Conservation (phyloP, 805 yeast genomes). For the Kockiozyma suomiensis region DNA sequence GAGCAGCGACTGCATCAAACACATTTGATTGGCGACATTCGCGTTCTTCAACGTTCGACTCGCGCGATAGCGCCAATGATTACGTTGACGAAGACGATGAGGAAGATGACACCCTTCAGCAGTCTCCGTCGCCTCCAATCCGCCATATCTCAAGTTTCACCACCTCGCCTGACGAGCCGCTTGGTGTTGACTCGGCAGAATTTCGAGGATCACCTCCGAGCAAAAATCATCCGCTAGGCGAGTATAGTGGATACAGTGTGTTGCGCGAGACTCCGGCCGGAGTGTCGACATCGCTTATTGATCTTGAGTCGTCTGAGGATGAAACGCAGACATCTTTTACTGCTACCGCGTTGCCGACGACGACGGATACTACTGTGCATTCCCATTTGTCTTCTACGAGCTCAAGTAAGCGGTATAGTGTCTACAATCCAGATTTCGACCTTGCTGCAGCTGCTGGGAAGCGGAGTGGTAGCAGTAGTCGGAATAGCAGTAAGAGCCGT, state of each 20-base stretch:
- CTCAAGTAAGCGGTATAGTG: constrained; percentile 18
- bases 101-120: constrained; percentile 10
- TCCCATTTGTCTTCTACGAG: constrained; percentile 7
- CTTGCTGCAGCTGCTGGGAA: neutral
- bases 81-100: constrained; percentile 14
- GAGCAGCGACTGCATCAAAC: neutral
- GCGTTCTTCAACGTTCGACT: constrained; percentile 20
- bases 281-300: constrained; percentile 22
- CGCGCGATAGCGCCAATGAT: constrained; percentile 21
- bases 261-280: constrained; percentile 20
- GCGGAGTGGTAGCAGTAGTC: neutral
- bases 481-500: neutral
- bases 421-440: constrained; percentile 20
- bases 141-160: constrained; percentile 25
- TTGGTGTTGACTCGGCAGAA: constrained; percentile 22
- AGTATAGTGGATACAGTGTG: constrained; percentile 29
- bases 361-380: neutral
- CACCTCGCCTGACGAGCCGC: constrained; percentile 23
- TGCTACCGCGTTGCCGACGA: neutral
- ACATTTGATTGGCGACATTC: constrained; percentile 17
- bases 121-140: constrained; percentile 22
- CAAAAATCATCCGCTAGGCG: neutral
- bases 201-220: constrained; percentile 27
- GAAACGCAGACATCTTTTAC: neutral
- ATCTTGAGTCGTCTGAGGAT: constrained; percentile 30